A percentile compares a stretch with the other conserved stretches of the same genome.
These are phyloP conservation scores for Lactifluus subvellereus DNA, from an alignment of 768 basidiomycete genomes.

Conservation along the genomic window DNA sequence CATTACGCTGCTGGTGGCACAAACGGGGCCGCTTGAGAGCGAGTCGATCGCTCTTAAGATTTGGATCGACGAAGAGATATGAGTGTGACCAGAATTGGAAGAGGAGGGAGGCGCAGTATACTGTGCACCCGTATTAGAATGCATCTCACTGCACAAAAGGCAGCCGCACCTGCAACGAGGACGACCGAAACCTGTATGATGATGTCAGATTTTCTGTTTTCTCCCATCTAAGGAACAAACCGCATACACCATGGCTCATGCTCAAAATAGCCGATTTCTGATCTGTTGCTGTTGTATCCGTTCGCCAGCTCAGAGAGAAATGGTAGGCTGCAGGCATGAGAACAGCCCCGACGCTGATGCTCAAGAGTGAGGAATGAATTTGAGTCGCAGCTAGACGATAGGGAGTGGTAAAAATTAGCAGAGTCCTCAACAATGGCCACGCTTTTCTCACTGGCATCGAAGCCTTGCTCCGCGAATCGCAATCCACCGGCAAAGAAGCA, in stretches of 20 bases:
- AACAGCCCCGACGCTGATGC: slow-evolving; percentile 73
- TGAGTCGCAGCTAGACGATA: slow-evolving; percentile 54
- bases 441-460: slow-evolving; percentile 52
- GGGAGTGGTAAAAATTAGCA: neutral
- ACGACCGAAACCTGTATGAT: slow-evolving; percentile 59
- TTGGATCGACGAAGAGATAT: slow-evolving; percentile 50
- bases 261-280: slow-evolving; percentile 49
- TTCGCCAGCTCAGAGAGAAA: slow-evolving; percentile 43
- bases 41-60: slow-evolving; percentile 23
- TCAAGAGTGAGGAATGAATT: slow-evolving; percentile 66
- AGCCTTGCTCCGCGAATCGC: slow-evolving; percentile 72
- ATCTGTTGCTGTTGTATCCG: slow-evolving; percentile 23
- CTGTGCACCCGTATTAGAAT: slow-evolving; percentile 33
- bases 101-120: slow-evolving; percentile 67
- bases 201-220: neutral
- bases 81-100: slow-evolving; percentile 81
- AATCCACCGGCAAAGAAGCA: slow-evolving; percentile 81
- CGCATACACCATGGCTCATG: slow-evolving; percentile 72
- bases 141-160: neutral
- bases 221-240: neutral
- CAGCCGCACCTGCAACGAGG: slow-evolving; percentile 56
- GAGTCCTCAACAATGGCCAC: neutral
- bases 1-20: slow-evolving; percentile 3
- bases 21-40: slow-evolving; percentile 3
- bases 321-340: slow-evolving; percentile 74